Conservation (phyloP, 352 stramenopile genomes). For the Phytophthora agathidicida region DNA sequence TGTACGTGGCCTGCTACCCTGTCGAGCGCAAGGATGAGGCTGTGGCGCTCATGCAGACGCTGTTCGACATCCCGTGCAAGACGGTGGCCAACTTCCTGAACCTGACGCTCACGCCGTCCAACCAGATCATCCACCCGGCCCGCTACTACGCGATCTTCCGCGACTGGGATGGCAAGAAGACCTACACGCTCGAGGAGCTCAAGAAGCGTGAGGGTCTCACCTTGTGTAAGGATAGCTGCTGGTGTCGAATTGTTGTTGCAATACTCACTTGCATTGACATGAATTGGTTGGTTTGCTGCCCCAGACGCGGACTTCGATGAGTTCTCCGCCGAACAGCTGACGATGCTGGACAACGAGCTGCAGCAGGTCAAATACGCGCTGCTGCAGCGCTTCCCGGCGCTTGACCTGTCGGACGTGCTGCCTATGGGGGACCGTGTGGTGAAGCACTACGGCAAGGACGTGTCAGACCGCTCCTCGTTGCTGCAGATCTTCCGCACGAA, state of each 20-base stretch:
- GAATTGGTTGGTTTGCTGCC: not conserved
- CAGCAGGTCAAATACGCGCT: constrained; percentile 92
- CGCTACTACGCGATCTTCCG: constrained; percentile 94
- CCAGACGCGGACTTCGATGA: constrained; percentile 93
- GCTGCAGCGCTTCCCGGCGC: constrained; percentile 89
- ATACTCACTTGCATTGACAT: constrained; percentile 10
- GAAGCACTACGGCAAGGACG: constrained; percentile 93
- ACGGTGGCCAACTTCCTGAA: constrained; percentile 94
- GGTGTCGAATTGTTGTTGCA: not conserved
- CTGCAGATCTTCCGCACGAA: constrained; percentile 93
- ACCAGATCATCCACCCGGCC: constrained; percentile 94
- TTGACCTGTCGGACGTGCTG: constrained; percentile 91
- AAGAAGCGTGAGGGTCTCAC: constrained; percentile 87
- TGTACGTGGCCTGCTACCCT: constrained; percentile 92
- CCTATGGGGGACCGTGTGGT: constrained; percentile 91
- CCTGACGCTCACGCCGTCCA: constrained; percentile 92
- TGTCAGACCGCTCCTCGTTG: constrained; percentile 86
- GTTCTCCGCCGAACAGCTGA: constrained; percentile 91
- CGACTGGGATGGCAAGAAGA: constrained; percentile 92
- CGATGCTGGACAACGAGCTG: constrained; percentile 94
- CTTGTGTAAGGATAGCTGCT: constrained; percentile 68
- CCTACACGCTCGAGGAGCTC: constrained; percentile 86
- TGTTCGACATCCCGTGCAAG: constrained; percentile 93
- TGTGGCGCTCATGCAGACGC: constrained; percentile 79
- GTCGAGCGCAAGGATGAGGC: constrained; percentile 85